Evolutionary conservation across 2,329 filamentous ascomycete species (phyloP).

Genomic region (Fusarium cyanostomum): DNA sequence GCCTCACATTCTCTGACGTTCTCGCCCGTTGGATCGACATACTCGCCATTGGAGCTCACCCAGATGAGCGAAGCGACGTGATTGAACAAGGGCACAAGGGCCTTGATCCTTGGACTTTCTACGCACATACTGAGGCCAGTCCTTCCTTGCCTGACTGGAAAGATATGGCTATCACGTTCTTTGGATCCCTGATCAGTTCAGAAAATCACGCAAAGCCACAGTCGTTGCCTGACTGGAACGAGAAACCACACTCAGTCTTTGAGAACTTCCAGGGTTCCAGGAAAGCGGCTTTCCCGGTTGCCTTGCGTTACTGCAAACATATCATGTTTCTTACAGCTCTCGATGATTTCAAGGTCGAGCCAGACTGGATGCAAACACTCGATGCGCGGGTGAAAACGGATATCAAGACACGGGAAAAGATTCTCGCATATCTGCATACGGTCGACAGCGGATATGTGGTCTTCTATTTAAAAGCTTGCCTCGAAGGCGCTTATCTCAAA

Average conservation of each 20-base stretch:
- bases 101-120: conserved; percentile 72
- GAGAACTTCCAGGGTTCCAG: conserved; percentile 59
- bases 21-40: conserved; percentile 89
- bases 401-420: conserved; percentile 66
- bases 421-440: conserved; percentile 63
- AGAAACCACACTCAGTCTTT: conserved; percentile 43
- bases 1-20: conserved; percentile 80
- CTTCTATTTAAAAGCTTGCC: conserved; percentile 62
- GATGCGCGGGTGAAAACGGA: conserved; percentile 78
- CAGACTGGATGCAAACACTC: conserved; percentile 85
- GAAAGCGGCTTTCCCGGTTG: conserved; percentile 70
- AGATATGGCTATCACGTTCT: conserved; percentile 61
- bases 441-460: conserved; percentile 52
- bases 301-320: conserved; percentile 72
- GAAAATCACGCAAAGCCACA: conserved; percentile 48
- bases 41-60: conserved; percentile 75
- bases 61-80: conserved; percentile 80
- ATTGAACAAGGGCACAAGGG: conserved; percentile 90
- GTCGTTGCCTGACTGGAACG: conserved; percentile 35
- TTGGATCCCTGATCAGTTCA: conserved; percentile 50
- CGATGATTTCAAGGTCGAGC: conserved; percentile 67
- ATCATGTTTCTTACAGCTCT: conserved; percentile 63
- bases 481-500: conserved; percentile 64
- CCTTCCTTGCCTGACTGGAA: conserved; percentile 61
- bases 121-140: conserved; percentile 55